Base-by-base conservation (phyloP, 164 flowering plant genomes). In the Magnolia sinica region DNA sequence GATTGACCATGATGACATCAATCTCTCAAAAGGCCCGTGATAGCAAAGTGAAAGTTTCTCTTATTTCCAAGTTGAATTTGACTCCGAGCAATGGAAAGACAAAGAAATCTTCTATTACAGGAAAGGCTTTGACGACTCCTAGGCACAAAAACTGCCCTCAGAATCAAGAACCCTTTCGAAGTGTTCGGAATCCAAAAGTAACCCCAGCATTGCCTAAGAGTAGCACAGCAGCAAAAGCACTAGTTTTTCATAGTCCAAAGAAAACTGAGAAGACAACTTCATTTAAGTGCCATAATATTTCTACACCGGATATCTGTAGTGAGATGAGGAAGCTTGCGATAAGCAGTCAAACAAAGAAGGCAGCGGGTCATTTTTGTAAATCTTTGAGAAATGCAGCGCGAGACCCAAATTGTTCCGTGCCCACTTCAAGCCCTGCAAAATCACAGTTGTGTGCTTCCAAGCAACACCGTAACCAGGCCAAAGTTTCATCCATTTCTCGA, bases 71-170 rank as follows among this genome's bases (percentile, higher is more conserved):
- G 82, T n/a, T 72, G 13, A 73, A 45, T 65, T 77, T 87, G 45
- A 90, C 91, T 64, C 92, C 91, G 72, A 85, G n/a, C 69, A 58
- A 84, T 27, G 74, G 73, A 6, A 89, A 83, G 83, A 79, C 76
- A 68, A 91, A 81, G 79, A 82, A 81, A 76, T 27, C 82, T 52
- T 73, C 79, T 24, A 79, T 78, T 73, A 81, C 81, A 64, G 79
- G 84, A 8, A 91, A 90, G 87, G 89, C 89, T 66, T 83, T 92
- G 80, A 91, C 95, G 19, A 92, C 94, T 81, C 96, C 96, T 5
- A 85, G 91, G 80, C 77, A 83, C 83, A 85, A 81, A 69, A 89
- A 83, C 70, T 59, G 73, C 52, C 24, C 68, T 37, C 77, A 83
- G 7, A 83, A 83, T 75, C 74, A 80, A 50, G 84, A 79, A 14